Evolutionary conservation across 2,329 filamentous ascomycete species (phyloP).

Genomic region (Cryphonectria naterciae): DNA sequence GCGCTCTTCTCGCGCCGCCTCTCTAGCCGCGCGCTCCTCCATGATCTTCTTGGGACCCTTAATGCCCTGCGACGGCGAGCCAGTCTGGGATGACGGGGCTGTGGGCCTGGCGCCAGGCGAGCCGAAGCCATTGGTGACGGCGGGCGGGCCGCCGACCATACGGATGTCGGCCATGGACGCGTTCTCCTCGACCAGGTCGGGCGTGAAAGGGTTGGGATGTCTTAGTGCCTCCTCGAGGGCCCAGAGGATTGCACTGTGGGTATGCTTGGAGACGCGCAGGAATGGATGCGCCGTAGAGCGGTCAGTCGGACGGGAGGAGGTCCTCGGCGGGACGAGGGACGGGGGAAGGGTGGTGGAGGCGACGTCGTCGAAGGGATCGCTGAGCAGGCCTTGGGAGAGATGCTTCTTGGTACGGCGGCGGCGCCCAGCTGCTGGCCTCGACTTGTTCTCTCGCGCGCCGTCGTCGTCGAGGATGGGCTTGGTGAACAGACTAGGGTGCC

Average conservation of each 20-base stretch:
- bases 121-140: conserved; percentile 60
- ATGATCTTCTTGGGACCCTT: conserved; percentile 89
- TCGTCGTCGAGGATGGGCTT: conserved; percentile 35
- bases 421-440: not conserved
- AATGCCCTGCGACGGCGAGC: conserved; percentile 65
- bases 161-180: conserved; percentile 87
- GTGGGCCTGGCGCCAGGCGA: conserved; percentile 49
- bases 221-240: conserved; percentile 89
- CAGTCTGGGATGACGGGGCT: conserved; percentile 54
- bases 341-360: conserved; percentile 39
- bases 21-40: conserved; percentile 80
- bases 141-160: conserved; percentile 58
- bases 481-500: conserved; percentile 45
- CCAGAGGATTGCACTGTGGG: conserved; percentile 88
- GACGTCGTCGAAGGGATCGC: conserved; percentile 47
- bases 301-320: conserved; percentile 37
- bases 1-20: conserved; percentile 59
- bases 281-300: conserved; percentile 50
- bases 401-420: conserved; percentile 39
- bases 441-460: conserved; percentile 8
- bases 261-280: conserved; percentile 77
- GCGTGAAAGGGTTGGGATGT: conserved; percentile 79
- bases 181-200: conserved; percentile 84
- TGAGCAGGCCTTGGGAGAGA: conserved; percentile 53
- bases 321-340: conserved; percentile 36